Evolutionary conservation across 2,329 filamentous ascomycete species (phyloP), one percentile per base, ranked within the genome.

Genomic region (Hypoxylon sp.): DNA sequence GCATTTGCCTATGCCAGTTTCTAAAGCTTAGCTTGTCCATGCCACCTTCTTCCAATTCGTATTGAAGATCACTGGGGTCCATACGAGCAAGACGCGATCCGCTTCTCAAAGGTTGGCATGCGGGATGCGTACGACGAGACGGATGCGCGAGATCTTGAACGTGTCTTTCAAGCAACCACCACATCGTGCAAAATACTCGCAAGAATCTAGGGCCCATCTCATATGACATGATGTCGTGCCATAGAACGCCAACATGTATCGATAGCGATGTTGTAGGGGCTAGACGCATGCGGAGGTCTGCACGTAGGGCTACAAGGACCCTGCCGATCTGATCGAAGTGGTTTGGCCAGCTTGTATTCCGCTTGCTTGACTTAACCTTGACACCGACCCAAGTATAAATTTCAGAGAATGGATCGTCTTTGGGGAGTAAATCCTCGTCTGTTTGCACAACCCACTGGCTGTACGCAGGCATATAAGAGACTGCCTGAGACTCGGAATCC

Each of bases 361-460:
- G 53, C 47, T 62, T 68, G 37, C 16, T 68, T 5, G 65, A 62
- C 27, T 52, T 65, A 9, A 65, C 54, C 37, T 63, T 68, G 37
- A 68, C 32, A 9, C 61, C 65, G 8, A 68, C 41, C 61, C 61
- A 68, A 4, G 9, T 19, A 41, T 68, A 65, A 23, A 2, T 1
- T 0, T 11, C 1, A 6, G 16, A 9, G 19, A 55, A 46, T 11
- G 4, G 3, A 29, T 62, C 58, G 0, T 23, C 2, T 5, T 25
- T 2, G 2, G 46, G 53, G 5, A 61, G 11, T 32, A 60, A 16
- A 16, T 37, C 11, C 3, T 51, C 47, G 14, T 50, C 37, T 6
- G 21, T 23, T 7, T 29, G 29, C 3, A 65, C 65, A 3, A 63
- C 55, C 61, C 61, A 68, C 32, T 65, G 65, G 3, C 45, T 27